Conservation (phyloP, 805 yeast species). For the Wickerhamomyces strasburgensis region DNA sequence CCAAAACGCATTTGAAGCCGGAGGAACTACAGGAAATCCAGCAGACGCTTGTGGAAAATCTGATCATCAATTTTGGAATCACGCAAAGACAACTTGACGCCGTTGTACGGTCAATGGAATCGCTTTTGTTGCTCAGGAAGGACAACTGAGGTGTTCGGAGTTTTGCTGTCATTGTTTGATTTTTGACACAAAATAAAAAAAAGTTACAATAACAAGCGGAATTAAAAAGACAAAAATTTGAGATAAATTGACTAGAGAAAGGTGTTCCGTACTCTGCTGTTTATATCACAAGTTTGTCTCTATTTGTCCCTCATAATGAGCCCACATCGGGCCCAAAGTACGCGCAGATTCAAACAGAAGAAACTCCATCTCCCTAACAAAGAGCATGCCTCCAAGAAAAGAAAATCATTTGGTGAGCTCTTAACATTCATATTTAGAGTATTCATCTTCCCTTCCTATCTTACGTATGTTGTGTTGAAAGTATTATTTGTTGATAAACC, state of each 20-base stretch:
- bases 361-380: not conserved
- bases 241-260: too few species aligned
- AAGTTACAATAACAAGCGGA: too few species aligned
- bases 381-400: not conserved
- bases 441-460: conserved; percentile 6
- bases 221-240: too few species aligned
- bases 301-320: not conserved
- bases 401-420: not conserved
- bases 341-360: not conserved
- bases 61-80: conserved; percentile 15
- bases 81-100: conserved; percentile 4
- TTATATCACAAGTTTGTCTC: too few species aligned
- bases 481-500: conserved; percentile 5
- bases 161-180: too few species aligned
- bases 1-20: not conserved
- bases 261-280: too few species aligned
- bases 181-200: too few species aligned
- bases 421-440: conserved; percentile 3
- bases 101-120: too few species aligned
- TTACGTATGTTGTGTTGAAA: conserved; percentile 1
- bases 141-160: too few species aligned
- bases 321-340: not conserved
- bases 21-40: conserved; percentile 8
- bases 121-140: too few species aligned
- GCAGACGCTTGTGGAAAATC: conserved; percentile 7